These are phyloP conservation scores for Carpinus fangiana DNA, from an alignment of 306 rosid genomes.

Conservation along the genomic window DNA sequence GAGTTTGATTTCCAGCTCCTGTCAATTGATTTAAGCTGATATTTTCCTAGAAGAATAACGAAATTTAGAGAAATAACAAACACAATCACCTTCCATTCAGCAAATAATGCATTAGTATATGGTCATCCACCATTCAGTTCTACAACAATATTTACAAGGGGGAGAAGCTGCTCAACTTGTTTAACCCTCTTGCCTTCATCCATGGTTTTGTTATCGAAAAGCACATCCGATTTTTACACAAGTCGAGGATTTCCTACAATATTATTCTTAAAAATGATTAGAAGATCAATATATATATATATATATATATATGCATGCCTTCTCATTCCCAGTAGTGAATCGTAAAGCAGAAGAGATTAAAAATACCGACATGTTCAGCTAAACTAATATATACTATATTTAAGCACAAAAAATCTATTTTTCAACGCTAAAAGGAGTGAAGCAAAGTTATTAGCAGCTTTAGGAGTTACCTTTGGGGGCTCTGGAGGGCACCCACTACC, in stretches of 20 bases:
- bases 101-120: slow-evolving; percentile 64
- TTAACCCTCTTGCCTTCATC: slow-evolving; percentile 51
- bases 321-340: no score
- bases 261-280: slow-evolving; percentile 16
- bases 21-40: slow-evolving; percentile 26
- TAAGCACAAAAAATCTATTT: background rate
- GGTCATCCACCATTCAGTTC: slow-evolving; percentile 65
- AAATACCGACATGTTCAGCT: no score
- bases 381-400: no score
- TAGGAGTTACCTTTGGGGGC: slow-evolving; percentile 59
- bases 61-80: slow-evolving; percentile 3
- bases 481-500: slow-evolving; percentile 54
- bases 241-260: slow-evolving; percentile 56
- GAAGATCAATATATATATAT: background rate
- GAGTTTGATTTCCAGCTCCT: slow-evolving; percentile 66
- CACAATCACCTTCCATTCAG: slow-evolving; percentile 61
- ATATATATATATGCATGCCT: no score
- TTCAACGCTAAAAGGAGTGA: background rate
- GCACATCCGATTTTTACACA: slow-evolving; percentile 67
- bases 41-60: background rate
- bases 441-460: background rate
- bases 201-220: slow-evolving; percentile 84
- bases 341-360: no score
- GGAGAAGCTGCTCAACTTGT: slow-evolving; percentile 65
- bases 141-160: slow-evolving; percentile 48